These are phyloP conservation scores for Elsinoe fawcettii DNA, from an alignment of 2,329 filamentous ascomycete species.

Conservation along the genomic window DNA sequence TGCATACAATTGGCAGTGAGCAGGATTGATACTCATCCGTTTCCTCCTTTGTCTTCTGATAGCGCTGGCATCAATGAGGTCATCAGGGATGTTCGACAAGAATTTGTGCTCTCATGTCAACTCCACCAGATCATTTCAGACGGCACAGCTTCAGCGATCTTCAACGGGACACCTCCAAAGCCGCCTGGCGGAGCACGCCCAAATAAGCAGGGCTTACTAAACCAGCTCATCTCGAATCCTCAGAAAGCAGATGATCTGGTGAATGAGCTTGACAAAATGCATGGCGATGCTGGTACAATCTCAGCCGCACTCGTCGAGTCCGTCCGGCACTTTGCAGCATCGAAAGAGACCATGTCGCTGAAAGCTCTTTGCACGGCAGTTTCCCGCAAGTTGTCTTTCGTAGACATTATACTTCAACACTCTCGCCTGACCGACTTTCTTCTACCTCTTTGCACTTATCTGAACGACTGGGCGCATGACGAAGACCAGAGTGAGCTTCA, in stretches of 20 bases:
- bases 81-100: slow-evolving; percentile 60
- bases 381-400: slow-evolving; percentile 60
- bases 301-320: slow-evolving; percentile 58
- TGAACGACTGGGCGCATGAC: slow-evolving; percentile 75
- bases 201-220: slow-evolving; percentile 67
- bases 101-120: slow-evolving; percentile 87
- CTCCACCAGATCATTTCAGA: slow-evolving; percentile 78
- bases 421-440: slow-evolving; percentile 62
- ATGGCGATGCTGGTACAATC: slow-evolving; percentile 83
- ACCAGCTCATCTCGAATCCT: slow-evolving; percentile 68
- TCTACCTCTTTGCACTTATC: slow-evolving; percentile 63
- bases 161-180: slow-evolving; percentile 76
- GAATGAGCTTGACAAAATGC: slow-evolving; percentile 76
- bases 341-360: slow-evolving; percentile 72
- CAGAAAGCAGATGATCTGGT: slow-evolving; percentile 70
- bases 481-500: slow-evolving; percentile 77
- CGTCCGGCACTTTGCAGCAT: slow-evolving; percentile 59
- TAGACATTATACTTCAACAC: slow-evolving; percentile 72
- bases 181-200: slow-evolving; percentile 67
- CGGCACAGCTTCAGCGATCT: slow-evolving; percentile 65
- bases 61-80: slow-evolving; percentile 47
- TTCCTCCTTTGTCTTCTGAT: slow-evolving; percentile 57
- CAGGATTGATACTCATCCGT: slow-evolving; percentile 57
- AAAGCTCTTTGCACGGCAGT: slow-evolving; percentile 66
- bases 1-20: slow-evolving; percentile 60